A percentile compares a stretch with the other conserved stretches of the same genome.
Conservation (phyloP, 768 basidiomycete species). For the Tephrocybe sp. region DNA sequence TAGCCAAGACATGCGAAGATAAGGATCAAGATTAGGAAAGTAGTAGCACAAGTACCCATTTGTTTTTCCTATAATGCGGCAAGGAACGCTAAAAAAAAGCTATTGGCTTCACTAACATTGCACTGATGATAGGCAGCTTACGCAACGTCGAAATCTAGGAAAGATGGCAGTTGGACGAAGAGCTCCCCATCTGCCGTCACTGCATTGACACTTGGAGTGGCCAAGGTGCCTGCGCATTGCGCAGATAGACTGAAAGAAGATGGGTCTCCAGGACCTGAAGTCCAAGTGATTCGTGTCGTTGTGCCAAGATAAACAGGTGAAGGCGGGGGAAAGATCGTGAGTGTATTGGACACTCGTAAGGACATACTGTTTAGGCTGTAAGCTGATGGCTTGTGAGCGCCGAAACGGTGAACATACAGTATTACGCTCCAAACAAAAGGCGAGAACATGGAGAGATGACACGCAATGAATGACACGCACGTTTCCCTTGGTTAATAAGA, state of each 20-base stretch:
- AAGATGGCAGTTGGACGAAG: not conserved
- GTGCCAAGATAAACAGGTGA: conserved; percentile 8
- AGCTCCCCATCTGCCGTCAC: not conserved
- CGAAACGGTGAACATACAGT: not conserved
- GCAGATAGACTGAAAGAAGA: not conserved
- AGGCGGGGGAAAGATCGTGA: conserved; percentile 2
- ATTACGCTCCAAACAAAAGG: not conserved
- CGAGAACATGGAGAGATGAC: not conserved
- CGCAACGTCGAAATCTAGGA: conserved; percentile 1
- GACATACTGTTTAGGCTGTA: not conserved
- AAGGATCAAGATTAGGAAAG: not conserved
- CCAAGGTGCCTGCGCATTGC: not conserved
- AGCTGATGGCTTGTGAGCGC: not conserved
- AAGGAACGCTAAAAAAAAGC: not conserved
- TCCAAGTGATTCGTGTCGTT: not conserved
- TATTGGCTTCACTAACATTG: not conserved
- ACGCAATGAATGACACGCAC: not conserved
- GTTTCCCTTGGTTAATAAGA: not conserved
- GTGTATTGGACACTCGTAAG: not conserved
- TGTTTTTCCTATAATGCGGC: not conserved
- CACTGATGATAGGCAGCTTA: not conserved
- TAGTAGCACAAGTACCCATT: not conserved
- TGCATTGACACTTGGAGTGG: not conserved
- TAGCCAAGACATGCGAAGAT: not conserved
- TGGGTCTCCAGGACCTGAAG: not conserved